Evolutionary conservation across 2,329 filamentous ascomycete genomes (phyloP), one percentile per base, ranked within the genome.

Genomic region (Talaromyces sp.): DNA sequence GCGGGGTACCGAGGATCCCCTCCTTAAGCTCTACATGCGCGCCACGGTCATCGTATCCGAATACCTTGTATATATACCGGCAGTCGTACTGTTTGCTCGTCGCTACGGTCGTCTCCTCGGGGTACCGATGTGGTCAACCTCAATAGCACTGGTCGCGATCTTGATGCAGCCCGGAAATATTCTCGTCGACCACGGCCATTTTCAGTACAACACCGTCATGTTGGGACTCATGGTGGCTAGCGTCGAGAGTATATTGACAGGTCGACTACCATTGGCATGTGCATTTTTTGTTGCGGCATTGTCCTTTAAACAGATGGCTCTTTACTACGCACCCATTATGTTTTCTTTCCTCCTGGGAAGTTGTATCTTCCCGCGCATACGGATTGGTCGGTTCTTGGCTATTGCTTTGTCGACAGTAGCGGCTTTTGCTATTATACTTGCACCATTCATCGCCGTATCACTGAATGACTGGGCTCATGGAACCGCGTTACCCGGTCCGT

Each of bases 131-230:
- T 97, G 93, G 91, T 91, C 92, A 58, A 86, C 89, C 61, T 91
- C 91, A 8, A 88, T 98, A 68, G 93, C 95, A 0, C 85, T 99
- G 29, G 90, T 91, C 13, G 95, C 93, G 1, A 89, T 99, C 67
- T 83, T 99, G 31, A 90, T 99, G 88, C 95, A 98, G 75, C 95
- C 95, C 1, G 88, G 88, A 3, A 92, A 89, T 0, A 93, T 98
- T 43, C 86, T 99, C 31, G 91, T 99, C 71, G 95, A 99, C 75
- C 94, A 99, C 74, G 91, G 94, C 6, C 95, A 90, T 72, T 99
- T 99, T 76, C 95, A 99, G 79, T 99, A 97, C 79, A 99, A 99
- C 77, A 96, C 93, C 0, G 93, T 99, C 60, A 99, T 99, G 95
- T 88, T 99, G 17, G 95, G 96, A 1, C 87, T 98, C 58, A 88